Conservation (phyloP, 2,329 filamentous ascomycete species). For the Penicillium carneum region DNA sequence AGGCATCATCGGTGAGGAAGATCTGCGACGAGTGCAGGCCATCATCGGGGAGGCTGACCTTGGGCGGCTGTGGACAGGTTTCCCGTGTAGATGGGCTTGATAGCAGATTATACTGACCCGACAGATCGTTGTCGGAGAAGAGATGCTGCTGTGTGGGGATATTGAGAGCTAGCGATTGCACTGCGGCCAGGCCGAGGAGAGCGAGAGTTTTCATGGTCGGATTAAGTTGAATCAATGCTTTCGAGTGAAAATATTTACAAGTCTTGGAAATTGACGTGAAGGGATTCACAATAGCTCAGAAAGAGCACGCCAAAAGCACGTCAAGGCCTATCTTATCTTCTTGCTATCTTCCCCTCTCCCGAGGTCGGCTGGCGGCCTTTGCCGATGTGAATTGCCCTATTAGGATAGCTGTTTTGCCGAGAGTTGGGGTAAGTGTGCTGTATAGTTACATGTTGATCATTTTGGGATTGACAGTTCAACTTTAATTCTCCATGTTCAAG, state of each 20-base stretch:
- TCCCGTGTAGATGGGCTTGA: conserved; percentile 22
- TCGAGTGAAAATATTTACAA: background rate
- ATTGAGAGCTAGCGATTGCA: conserved; percentile 35
- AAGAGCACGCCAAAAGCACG: conserved; percentile 22
- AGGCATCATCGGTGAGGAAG: conserved; percentile 41
- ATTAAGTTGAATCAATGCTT: background rate
- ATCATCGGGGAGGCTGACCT: conserved; percentile 38
- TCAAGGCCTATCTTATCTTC: conserved; percentile 31
- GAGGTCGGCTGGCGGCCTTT: conserved; percentile 25
- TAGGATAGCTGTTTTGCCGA: conserved; percentile 25
- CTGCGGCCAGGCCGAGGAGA: conserved; percentile 28
- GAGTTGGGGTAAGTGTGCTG: conserved; percentile 24
- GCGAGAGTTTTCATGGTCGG: conserved; percentile 28
- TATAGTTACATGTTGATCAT: background rate
- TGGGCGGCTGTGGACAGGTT: conserved; percentile 43
- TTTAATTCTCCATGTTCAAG: background rate
- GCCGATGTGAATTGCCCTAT: conserved; percentile 29
- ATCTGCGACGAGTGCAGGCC: conserved; percentile 39
- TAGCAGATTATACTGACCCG: conserved; percentile 1
- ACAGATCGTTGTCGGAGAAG: conserved; percentile 23
- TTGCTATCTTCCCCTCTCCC: conserved; percentile 19
- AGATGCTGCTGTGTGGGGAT: conserved; percentile 39
- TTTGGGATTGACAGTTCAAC: background rate
- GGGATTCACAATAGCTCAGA: conserved; percentile 8
- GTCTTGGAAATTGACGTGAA: background rate